phyloP scores from a whole-genome alignment of 106 monocot species.

The Gastrodia elata region DNA sequence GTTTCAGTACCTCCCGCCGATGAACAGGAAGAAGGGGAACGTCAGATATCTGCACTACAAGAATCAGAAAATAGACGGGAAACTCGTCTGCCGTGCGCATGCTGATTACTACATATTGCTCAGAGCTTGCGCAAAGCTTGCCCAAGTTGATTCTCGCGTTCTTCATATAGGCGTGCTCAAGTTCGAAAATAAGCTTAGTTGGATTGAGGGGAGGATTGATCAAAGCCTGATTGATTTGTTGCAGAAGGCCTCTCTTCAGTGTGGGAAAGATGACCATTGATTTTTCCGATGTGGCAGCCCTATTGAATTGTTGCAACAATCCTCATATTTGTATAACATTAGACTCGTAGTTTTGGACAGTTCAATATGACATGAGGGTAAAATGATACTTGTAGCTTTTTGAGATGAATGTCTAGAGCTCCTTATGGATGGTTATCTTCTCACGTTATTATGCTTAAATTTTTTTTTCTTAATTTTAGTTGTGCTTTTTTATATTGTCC shows the following conservation, averaged over 20 bases:
- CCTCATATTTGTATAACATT: too few species aligned
- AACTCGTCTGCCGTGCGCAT: constrained; percentile 45
- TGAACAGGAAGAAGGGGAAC: constrained; percentile 6
- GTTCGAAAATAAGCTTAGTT: constrained; percentile 57
- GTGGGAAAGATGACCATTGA: too few species aligned
- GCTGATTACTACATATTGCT: constrained; percentile 77
- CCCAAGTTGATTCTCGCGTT: constrained; percentile 40
- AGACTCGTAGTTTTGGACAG: too few species aligned
- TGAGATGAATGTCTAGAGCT: too few species aligned
- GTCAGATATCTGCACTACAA: constrained; percentile 51
- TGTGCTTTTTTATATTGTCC: too few species aligned
- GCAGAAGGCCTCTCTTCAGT: not conserved
- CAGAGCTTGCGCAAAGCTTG: constrained; percentile 64
- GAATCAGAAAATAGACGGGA: constrained; percentile 29
- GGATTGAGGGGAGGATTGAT: constrained; percentile 48
- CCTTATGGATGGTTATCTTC: too few species aligned
- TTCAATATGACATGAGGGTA: too few species aligned
- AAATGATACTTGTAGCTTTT: too few species aligned
- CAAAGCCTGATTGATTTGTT: constrained; percentile 20
- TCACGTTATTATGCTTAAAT: too few species aligned
- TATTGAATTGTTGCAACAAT: too few species aligned
- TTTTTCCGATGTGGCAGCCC: too few species aligned
- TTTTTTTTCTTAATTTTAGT: too few species aligned
- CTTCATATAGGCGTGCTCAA: constrained; percentile 51
- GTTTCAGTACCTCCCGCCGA: constrained; percentile 57